Conservation (phyloP, 805 yeast genomes). For the Saccharomycopsis javanensis region DNA sequence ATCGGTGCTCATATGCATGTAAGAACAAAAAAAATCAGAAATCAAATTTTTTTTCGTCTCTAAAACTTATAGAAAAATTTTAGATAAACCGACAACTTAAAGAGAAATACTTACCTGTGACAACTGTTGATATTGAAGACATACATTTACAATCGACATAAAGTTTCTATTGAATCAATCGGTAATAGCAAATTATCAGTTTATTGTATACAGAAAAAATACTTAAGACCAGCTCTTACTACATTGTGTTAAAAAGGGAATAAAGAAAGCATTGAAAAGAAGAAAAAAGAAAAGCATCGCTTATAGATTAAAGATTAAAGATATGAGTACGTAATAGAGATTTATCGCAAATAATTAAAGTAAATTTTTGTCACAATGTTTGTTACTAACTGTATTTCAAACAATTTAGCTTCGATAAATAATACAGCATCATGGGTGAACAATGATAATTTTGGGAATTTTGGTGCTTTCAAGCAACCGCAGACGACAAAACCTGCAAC, state of each 20-base stretch:
- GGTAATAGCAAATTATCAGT: too few relatives aligned
- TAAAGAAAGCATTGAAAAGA: not conserved
- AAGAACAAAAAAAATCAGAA: too few relatives aligned
- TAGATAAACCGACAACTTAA: not conserved
- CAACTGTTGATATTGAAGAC: not conserved
- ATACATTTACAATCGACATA: not conserved
- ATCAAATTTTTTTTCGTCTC: not conserved
- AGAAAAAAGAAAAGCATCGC: too few relatives aligned
- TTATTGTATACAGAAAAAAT: too few relatives aligned
- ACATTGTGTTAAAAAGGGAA: not conserved
- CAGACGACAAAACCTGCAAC: not conserved
- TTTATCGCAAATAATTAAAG: too few relatives aligned
- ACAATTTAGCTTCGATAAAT: not conserved
- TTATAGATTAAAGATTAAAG: not conserved
- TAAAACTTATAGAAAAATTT: not conserved
- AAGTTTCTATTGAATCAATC: too few relatives aligned
- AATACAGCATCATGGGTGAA: conserved; percentile 3
- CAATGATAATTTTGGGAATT: conserved; percentile 18
- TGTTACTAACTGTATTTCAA: not conserved
- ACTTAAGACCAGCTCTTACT: too few relatives aligned
- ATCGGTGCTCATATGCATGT: not conserved
- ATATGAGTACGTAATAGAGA: conserved; percentile 1
- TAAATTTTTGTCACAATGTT: too few relatives aligned
- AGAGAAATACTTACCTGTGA: not conserved
- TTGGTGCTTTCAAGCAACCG: conserved; percentile 19